phyloP scores from a whole-genome alignment of 768 basidiomycete genomes.

The Lactarius evosmus region DNA sequence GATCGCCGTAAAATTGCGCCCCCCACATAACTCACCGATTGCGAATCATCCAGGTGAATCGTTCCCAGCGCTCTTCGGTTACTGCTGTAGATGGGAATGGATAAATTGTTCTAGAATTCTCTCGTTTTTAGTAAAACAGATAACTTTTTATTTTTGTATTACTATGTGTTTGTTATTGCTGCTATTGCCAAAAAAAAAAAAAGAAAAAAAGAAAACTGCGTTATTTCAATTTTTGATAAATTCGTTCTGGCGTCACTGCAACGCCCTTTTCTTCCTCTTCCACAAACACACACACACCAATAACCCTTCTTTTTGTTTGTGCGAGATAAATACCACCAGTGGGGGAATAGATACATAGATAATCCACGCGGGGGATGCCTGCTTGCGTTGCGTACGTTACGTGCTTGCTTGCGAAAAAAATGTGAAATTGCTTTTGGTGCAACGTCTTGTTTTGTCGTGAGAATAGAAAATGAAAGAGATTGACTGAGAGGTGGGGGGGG shows the following conservation, averaged over 20 bases:
- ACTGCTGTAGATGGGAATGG: no score
- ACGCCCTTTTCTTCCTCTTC: constrained; percentile 4
- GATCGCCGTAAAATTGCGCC: neutral
- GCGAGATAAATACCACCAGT: constrained; percentile 26
- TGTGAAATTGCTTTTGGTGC: constrained; percentile 11
- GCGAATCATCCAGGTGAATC: neutral
- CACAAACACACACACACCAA: neutral
- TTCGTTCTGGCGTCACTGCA: neutral
- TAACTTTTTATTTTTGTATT: neutral
- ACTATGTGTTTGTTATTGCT: neutral
- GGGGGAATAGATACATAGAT: constrained; percentile 28
- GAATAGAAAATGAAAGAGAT: neutral
- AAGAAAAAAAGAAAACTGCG: neutral
- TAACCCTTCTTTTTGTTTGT: constrained; percentile 15
- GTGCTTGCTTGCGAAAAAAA: constrained; percentile 16
- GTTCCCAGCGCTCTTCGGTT: neutral
- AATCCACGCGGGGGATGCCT: constrained; percentile 9
- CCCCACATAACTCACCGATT: neutral
- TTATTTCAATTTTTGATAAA: neutral
- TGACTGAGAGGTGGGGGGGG: constrained; percentile 7
- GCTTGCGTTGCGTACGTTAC: neutral
- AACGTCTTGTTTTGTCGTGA: constrained; percentile 9
- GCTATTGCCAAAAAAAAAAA: neutral
- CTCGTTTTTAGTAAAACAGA: neutral
- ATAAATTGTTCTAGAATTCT: neutral